phyloP scores from a whole-genome alignment of 495 filamentous ascomycete genomes.

The Hypoxylon subgilvum region DNA sequence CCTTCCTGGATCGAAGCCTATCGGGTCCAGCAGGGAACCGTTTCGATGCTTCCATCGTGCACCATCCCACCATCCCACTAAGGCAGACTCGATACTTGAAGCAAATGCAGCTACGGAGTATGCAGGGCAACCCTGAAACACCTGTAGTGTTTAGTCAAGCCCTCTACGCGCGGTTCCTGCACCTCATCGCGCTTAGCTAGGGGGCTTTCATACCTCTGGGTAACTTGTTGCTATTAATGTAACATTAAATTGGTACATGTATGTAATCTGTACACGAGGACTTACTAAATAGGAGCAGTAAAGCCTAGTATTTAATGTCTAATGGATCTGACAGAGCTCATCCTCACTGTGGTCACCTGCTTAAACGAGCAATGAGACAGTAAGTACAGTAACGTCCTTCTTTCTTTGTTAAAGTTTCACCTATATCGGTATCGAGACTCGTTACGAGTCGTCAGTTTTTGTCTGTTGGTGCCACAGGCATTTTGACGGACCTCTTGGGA shows the following conservation, averaged over 20 bases:
- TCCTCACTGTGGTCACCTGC: background rate
- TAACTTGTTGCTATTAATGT: conserved; percentile 1
- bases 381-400: background rate
- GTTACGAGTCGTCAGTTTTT: background rate
- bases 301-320: background rate
- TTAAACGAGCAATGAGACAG: background rate
- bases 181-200: background rate
- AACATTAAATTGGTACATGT: background rate
- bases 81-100: conserved; percentile 13
- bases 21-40: too few species aligned
- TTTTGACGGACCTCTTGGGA: too few species aligned
- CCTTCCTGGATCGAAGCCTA: too few species aligned
- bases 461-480: too few species aligned
- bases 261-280: background rate
- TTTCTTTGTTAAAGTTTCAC: conserved; percentile 6
- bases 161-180: background rate
- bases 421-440: conserved; percentile 1
- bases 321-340: background rate
- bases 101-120: conserved; percentile 26
- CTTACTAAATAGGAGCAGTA: too few species aligned
- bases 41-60: conserved; percentile 19
- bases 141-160: background rate
- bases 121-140: conserved; percentile 35
- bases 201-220: conserved; percentile 6
- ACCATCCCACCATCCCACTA: background rate